Base-by-base conservation (phyloP, 1,284 basidiomycete species). In the Cryptococcus amylolentus region DNA sequence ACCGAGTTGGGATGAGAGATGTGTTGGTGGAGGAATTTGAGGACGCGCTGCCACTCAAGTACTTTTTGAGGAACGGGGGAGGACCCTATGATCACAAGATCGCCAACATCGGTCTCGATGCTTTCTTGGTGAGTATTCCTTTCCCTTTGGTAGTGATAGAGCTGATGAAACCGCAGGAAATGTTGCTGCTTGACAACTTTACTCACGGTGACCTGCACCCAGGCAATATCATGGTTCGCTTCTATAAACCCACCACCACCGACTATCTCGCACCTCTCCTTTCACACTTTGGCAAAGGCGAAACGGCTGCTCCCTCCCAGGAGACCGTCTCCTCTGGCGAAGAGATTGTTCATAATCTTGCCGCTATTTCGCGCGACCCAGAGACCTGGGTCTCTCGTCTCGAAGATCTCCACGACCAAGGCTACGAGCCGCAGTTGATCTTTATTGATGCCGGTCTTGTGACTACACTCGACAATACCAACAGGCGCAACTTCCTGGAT, bases 181-280 rank as follows among this genome's bases (percentile, higher is more conserved):
- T 99, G 95, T 84, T 99, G 23, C 81, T 99, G 1, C 81, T 98
- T 47, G 95, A 99, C 78, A 98, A 99, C 76, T 99, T 97, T 77
- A 93, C 95, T 2, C 95, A 98, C 74, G 87, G 94, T 3, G 95
- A 96, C 75, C 82, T 96, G 27, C 77, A 78, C 56, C 77, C 77
- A 0, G 95, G 95, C 31, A 97, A 97, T 76, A 95, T 97, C 76
- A 92, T 98, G 88, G 86, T 97, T 79, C 95, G 94, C 73, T 96
- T 98, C 77, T 87, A 86, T 73, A 88, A 88, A 71, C 89, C 89
- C 0, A 81, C 84, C 8, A 82, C 85, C 1, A 86, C 84, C 2
- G 77, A 81, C 49, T 81, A 83, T 60, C 77, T 90, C 48, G 56
- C 56, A 4, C 65, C 61, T 3, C 53, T 77, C 44, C 56, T 79